These are phyloP conservation scores for Citrus inodora DNA, from an alignment of 345 rosid genomes.

Conservation along the genomic window DNA sequence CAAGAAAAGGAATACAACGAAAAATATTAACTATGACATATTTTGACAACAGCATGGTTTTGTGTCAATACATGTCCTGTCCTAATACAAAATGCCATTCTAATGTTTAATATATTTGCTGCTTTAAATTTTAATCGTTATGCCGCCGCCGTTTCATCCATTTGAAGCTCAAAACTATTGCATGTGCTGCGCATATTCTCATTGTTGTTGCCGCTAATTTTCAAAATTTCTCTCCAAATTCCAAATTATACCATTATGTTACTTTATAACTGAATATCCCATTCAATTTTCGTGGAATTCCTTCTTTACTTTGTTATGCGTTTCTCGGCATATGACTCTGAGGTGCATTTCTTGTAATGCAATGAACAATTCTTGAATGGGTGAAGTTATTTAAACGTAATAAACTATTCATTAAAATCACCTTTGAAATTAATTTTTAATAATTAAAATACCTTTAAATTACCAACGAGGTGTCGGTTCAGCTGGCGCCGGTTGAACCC, in stretches of 20 bases:
- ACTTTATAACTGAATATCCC: not conserved
- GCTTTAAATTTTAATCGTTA: not conserved
- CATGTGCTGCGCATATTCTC: not conserved
- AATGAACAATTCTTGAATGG: too few species aligned
- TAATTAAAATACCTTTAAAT: too few species aligned
- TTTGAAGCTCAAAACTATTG: not conserved
- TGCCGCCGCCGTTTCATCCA: not conserved
- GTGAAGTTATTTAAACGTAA: rapidly evolving
- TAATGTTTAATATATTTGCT: not conserved
- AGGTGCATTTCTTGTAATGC: too few species aligned
- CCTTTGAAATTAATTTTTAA: too few species aligned
- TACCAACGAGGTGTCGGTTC: too few species aligned
- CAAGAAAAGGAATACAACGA: not conserved
- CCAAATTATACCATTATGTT: not conserved
- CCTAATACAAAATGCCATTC: not conserved
- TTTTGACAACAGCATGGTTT: not conserved
- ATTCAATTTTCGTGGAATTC: not conserved
- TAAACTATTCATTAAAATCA: rapidly evolving
- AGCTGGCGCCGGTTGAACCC: too few species aligned
- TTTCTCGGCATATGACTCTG: too few species aligned
- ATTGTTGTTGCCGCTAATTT: not conserved
- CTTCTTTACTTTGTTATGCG: not conserved
- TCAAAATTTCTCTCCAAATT: not conserved
- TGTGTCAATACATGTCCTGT: not conserved
- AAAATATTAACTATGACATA: not conserved